Conservation (phyloP, 2,329 filamentous ascomycete genomes). For the Elsinoe perseae region DNA sequence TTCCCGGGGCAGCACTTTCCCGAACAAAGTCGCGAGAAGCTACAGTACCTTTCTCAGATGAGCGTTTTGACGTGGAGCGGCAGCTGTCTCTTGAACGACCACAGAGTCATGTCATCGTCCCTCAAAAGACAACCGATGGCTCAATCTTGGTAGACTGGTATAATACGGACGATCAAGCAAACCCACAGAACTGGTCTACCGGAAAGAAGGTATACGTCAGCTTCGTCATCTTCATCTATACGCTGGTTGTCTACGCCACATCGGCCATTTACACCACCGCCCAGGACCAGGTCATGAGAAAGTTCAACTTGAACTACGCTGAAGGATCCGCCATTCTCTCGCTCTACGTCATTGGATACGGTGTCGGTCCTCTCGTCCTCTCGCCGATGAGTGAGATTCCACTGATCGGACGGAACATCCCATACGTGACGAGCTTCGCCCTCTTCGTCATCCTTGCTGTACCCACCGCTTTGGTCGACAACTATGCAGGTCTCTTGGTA, state of each 20-base stretch:
- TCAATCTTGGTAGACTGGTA: constrained; percentile 48
- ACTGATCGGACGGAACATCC: constrained; percentile 56
- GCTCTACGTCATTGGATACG: constrained; percentile 54
- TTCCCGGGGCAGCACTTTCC: constrained; percentile 4
- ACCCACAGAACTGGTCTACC: constrained; percentile 50
- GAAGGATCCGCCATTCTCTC: constrained; percentile 52
- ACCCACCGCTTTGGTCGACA: constrained; percentile 56
- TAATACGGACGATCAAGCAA: constrained; percentile 45
- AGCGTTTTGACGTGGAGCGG: constrained; percentile 8
- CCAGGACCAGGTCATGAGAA: constrained; percentile 41
- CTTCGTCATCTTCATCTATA: constrained; percentile 32
- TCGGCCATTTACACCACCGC: constrained; percentile 44
- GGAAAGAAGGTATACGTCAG: constrained; percentile 37
- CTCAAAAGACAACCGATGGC: constrained; percentile 41
- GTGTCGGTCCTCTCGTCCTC: constrained; percentile 54
- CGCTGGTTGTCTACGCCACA: constrained; percentile 33
- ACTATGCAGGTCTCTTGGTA: constrained; percentile 56
- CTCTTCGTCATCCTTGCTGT: constrained; percentile 61
- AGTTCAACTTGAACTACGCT: constrained; percentile 47
- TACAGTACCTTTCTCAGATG: not conserved
- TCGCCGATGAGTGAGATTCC: constrained; percentile 61
- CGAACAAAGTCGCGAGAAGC: constrained; percentile 12
- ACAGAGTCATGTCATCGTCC: constrained; percentile 17
- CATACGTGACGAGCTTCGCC: constrained; percentile 60
- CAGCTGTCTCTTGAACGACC: constrained; percentile 10